These are phyloP conservation scores for Fusarium nurragi DNA, from an alignment of 2,329 filamentous ascomycete species.

Conservation along the genomic window DNA sequence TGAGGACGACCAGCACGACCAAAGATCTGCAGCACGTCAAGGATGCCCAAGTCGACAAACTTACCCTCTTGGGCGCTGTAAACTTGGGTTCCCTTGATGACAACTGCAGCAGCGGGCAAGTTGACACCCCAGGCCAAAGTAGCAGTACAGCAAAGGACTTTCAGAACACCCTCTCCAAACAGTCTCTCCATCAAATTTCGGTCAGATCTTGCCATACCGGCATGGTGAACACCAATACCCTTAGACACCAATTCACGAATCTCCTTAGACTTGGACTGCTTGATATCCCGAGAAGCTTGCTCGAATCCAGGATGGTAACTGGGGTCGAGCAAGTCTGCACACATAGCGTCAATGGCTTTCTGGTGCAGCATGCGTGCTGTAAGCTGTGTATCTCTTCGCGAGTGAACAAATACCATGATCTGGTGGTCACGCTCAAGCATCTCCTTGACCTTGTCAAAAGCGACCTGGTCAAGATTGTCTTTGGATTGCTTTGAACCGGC, in stretches of 20 bases:
- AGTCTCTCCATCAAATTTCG: conserved; percentile 95
- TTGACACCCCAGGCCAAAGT: conserved; percentile 99
- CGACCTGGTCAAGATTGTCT: conserved; percentile 86
- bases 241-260: conserved; percentile 89
- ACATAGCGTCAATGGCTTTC: conserved; percentile 83
- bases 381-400: conserved; percentile 89
- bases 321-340: conserved; percentile 85
- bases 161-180: conserved; percentile 91
- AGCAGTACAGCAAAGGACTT: conserved; percentile 97
- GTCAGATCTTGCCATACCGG: conserved; percentile 94
- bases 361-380: conserved; percentile 88
- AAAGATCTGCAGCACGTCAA: conserved; percentile 98
- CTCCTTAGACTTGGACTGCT: conserved; percentile 84
- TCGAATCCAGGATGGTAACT: conserved; percentile 81
- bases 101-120: conserved; percentile 91
- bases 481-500: conserved; percentile 80
- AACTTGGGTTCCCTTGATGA: conserved; percentile 97
- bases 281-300: conserved; percentile 83
- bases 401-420: conserved; percentile 99
- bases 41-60: conserved; percentile 93
- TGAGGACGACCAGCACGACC: conserved; percentile 97
- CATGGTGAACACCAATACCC: conserved; percentile 94
- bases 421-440: conserved; percentile 95
- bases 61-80: conserved; percentile 97
- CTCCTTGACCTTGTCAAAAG: conserved; percentile 93